Base-by-base conservation (phyloP, 768 basidiomycete species). In the Amanita pallidorosea region DNA sequence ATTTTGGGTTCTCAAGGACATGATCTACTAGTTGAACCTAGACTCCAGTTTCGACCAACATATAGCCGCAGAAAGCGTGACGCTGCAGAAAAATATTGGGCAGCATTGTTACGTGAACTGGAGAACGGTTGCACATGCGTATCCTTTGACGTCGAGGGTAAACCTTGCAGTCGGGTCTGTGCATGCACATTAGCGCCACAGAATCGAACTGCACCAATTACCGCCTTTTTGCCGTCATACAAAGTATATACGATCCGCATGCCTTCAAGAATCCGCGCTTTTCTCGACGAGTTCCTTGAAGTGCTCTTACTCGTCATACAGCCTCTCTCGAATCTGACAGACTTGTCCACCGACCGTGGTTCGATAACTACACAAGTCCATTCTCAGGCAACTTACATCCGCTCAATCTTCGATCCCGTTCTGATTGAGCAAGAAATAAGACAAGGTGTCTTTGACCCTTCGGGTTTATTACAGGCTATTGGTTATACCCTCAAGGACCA, bases 21-120 rank as follows among this genome's bases (percentile, higher is more conserved):
- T 58, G 91, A 94, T 66, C 74, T 94, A 54, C 77, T 94, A 57
- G 93, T 94, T 56, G 92, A 95, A 55, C 76, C 87, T 15, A 82
- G 83, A 13, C 70, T 91, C 12, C 88, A 90, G 63, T 90, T 90
- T 65, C 77, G 85, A 38, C 86, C 87, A 9, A 82, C 83, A 1
- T 74, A 77, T n/a, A 79, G 79, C 55, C 79, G 83, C 36, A 79
- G 83, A 52, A 91, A 91, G 63, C 70, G 69, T 63, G 79, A 83
- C 45, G 70, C 79, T 34, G 75, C 82, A 0, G 88, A 92, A 56
- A 80, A 76, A 53, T 97, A 95, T 62, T 97, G 93, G 93, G 70
- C 71, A 37, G 85, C 91, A 38, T 72, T 97, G 48, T 70, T 76
- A 31, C 78, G 77, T 46, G 93, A 97, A 69, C 71, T 93, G 20